A percentile compares a stretch with the other conserved stretches of the same genome.
Conservation (phyloP, 176 grass and related monocot species). For the Carex pumila region DNA sequence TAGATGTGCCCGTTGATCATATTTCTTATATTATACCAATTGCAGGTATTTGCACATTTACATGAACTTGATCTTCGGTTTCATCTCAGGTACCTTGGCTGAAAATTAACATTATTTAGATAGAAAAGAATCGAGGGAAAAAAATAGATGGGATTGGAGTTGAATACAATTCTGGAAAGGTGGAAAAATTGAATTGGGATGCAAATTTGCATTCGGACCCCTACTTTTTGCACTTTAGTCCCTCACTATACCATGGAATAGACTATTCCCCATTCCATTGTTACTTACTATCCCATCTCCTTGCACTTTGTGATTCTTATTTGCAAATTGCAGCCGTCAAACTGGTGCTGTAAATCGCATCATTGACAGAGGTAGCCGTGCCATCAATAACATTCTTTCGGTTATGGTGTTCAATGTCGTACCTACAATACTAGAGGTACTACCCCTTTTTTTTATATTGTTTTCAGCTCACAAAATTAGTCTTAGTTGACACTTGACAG, state of each 20-base stretch:
- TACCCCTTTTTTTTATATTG: background rate
- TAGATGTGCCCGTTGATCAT: background rate
- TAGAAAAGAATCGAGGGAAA: background rate
- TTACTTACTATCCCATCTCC: background rate
- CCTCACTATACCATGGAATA: background rate
- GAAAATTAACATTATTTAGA: background rate
- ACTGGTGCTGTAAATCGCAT: conserved; percentile 94
- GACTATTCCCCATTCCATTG: background rate
- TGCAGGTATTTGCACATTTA: conserved; percentile 90
- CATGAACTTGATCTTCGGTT: conserved; percentile 98
- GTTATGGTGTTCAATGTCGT: conserved; percentile 94
- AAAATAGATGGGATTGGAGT: background rate
- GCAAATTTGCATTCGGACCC: background rate
- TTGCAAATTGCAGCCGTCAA: conserved; percentile 75
- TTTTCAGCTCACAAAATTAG: background rate
- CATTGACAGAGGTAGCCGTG: conserved; percentile 95
- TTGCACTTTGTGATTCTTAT: background rate
- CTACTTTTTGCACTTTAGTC: background rate
- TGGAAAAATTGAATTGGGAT: background rate
- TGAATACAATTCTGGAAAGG: background rate
- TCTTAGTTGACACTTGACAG: background rate
- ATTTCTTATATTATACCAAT: background rate
- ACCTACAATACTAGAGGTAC: conserved; percentile 93
- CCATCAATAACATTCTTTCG: conserved; percentile 90
- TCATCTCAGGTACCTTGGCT: conserved; percentile 65